Percentiles rank a stretch among this genome's conserved stretches.
These are phyloP conservation scores for Colletotrichum sp. DNA, from an alignment of 2,329 filamentous ascomycete genomes.

Conservation along the genomic window DNA sequence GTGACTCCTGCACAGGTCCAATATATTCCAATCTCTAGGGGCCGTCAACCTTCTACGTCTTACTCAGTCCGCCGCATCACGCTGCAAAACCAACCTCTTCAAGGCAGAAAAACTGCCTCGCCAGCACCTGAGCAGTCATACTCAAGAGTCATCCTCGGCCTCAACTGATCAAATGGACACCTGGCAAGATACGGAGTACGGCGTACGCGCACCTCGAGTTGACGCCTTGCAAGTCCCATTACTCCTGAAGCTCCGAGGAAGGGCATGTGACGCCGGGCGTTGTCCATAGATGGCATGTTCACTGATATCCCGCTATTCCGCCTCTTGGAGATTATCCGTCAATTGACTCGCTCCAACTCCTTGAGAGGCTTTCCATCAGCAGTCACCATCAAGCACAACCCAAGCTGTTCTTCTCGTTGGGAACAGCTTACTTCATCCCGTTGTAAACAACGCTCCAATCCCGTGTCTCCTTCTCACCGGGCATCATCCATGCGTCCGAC, in stretches of 20 bases:
- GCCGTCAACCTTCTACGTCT: background rate
- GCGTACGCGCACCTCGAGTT: background rate
- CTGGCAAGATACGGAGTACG: background rate
- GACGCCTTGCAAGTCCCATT: background rate
- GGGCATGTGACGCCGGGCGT: background rate
- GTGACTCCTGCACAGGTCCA: background rate
- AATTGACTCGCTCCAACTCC: slow-evolving; percentile 2
- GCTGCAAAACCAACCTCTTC: background rate
- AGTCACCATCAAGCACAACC: background rate
- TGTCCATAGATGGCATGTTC: background rate
- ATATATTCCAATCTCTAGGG: background rate
- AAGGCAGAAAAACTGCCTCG: background rate
- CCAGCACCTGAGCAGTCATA: background rate
- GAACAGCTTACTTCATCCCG: background rate
- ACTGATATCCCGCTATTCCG: background rate
- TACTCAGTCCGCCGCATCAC: background rate
- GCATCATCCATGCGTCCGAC: slow-evolving; percentile 7
- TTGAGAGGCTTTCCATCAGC: background rate
- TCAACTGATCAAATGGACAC: background rate
- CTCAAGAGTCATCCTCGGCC: background rate
- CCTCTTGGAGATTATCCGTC: slow-evolving; percentile 11
- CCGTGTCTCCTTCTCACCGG: background rate
- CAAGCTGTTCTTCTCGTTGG: background rate
- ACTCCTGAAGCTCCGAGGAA: background rate
- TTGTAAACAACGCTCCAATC: background rate